Conservation (phyloP, 1,284 basidiomycete genomes). For the Rhizoctonia solani region DNA sequence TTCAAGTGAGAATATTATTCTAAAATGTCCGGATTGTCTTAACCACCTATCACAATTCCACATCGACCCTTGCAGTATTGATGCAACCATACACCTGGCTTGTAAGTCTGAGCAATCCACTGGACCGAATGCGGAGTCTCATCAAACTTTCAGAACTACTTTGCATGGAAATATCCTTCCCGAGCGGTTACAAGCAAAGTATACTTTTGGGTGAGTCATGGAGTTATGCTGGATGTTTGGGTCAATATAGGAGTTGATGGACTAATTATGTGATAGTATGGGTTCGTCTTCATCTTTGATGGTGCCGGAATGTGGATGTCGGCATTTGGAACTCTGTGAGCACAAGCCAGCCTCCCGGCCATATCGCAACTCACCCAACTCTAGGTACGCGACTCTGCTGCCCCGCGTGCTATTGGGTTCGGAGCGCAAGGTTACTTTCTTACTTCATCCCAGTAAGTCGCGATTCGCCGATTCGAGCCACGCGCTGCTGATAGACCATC, state of each 20-base stretch:
- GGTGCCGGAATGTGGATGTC: slow-evolving; percentile 12
- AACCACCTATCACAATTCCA: not conserved
- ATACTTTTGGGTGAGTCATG: slow-evolving; percentile 5
- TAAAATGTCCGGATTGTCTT: not conserved
- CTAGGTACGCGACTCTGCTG: slow-evolving; percentile 6
- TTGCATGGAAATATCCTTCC: slow-evolving; percentile 2
- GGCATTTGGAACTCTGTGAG: slow-evolving; percentile 20
- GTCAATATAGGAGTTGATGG: too few relatives aligned
- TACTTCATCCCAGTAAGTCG: slow-evolving; percentile 5
- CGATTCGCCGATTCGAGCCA: not conserved
- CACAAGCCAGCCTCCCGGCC: not conserved
- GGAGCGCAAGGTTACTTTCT: not conserved
- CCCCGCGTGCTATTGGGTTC: not conserved
- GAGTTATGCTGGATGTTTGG: not conserved
- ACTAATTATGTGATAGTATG: not conserved
- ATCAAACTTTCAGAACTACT: not conserved
- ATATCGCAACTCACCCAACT: not conserved
- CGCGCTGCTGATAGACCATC: not conserved
- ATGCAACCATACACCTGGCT: slow-evolving; percentile 22
- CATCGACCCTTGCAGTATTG: not conserved
- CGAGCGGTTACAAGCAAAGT: slow-evolving; percentile 15
- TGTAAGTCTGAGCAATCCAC: not conserved
- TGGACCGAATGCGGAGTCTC: not conserved
- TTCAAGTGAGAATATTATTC: not conserved
- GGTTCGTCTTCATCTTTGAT: slow-evolving; percentile 13